These are phyloP conservation scores for Pseudogymnoascus sp. DNA, from an alignment of 2,329 filamentous ascomycete genomes.

Conservation along the genomic window DNA sequence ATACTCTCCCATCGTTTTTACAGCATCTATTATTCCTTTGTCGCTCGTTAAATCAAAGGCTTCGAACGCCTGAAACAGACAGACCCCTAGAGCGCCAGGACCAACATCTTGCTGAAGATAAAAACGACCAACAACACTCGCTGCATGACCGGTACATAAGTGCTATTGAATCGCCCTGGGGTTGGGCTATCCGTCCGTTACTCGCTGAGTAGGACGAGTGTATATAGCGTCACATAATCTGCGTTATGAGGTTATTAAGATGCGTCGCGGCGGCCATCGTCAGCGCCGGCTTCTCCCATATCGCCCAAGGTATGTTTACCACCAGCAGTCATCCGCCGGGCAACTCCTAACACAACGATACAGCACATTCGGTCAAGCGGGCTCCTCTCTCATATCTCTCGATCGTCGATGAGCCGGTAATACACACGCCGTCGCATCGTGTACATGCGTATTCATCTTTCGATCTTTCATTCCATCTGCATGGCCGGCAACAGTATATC, in stretches of 20 bases:
- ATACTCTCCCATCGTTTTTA: neutral
- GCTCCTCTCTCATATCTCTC: conserved; percentile 71
- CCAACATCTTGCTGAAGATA: neutral
- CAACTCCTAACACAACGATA: conserved; percentile 6
- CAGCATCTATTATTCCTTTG: conserved; percentile 2
- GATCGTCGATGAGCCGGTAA: conserved; percentile 62
- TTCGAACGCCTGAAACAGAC: neutral
- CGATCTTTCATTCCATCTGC: conserved; percentile 72
- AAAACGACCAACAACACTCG: neutral
- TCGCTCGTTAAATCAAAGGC: conserved; percentile 3
- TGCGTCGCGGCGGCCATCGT: conserved; percentile 4
- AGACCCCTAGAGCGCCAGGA: conserved; percentile 2
- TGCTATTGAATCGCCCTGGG: neutral
- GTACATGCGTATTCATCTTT: conserved; percentile 77
- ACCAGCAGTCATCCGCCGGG: neutral
- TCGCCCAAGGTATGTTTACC: conserved; percentile 3
- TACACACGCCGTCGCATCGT: conserved; percentile 70
- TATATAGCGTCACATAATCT: neutral
- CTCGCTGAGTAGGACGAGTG: neutral
- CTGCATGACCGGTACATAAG: neutral
- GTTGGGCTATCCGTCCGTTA: conserved; percentile 1
- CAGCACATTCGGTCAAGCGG: conserved; percentile 64
- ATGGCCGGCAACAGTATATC: conserved; percentile 58
- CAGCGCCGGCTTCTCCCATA: conserved; percentile 5
- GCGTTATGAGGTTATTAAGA: conserved; percentile 8